phyloP scores from a whole-genome alignment of 441 rosid genomes.

The Dalechampia spathulata region DNA sequence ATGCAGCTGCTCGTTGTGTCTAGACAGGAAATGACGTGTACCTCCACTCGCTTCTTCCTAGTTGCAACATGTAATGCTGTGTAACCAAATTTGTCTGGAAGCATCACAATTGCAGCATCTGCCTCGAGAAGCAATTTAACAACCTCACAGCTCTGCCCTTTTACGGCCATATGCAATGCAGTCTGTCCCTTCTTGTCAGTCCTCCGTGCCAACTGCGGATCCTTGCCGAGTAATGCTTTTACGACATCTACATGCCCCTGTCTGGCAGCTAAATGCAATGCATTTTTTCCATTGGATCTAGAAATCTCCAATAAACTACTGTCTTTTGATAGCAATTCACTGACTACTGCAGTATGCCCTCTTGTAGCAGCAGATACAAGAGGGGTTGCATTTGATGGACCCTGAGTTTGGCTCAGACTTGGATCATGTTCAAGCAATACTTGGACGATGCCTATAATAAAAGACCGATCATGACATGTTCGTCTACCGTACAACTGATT shows the following conservation, averaged over 20 bases:
- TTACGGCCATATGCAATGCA: slow-evolving; percentile 95
- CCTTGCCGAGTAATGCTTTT: slow-evolving; percentile 63
- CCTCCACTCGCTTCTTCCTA: slow-evolving; percentile 86
- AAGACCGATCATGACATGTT: slow-evolving; percentile 12
- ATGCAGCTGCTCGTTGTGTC: not conserved
- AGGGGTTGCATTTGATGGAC: slow-evolving; percentile 80
- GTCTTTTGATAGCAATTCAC: slow-evolving; percentile 71
- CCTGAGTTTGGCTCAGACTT: slow-evolving; percentile 62
- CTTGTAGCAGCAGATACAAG: slow-evolving; percentile 85
- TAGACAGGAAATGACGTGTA: slow-evolving; percentile 19
- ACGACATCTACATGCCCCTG: slow-evolving; percentile 87
- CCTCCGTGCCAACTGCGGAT: slow-evolving; percentile 87
- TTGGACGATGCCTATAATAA: slow-evolving; percentile 75
- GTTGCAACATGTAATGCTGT: slow-evolving; percentile 96
- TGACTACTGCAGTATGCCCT: slow-evolving; percentile 84
- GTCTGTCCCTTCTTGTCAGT: slow-evolving; percentile 96
- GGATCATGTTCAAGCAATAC: slow-evolving; percentile 77
- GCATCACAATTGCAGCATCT: slow-evolving; percentile 95
- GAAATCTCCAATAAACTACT: slow-evolving; percentile 68
- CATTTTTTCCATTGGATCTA: slow-evolving; percentile 81
- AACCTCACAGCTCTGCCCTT: slow-evolving; percentile 87
- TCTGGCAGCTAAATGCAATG: slow-evolving; percentile 82
- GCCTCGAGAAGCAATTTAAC: slow-evolving; percentile 79
- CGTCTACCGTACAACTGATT: no score
- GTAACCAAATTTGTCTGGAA: slow-evolving; percentile 82